phyloP scores from a whole-genome alignment of 257 asterid genomes.

The Linderniella brevidens region DNA sequence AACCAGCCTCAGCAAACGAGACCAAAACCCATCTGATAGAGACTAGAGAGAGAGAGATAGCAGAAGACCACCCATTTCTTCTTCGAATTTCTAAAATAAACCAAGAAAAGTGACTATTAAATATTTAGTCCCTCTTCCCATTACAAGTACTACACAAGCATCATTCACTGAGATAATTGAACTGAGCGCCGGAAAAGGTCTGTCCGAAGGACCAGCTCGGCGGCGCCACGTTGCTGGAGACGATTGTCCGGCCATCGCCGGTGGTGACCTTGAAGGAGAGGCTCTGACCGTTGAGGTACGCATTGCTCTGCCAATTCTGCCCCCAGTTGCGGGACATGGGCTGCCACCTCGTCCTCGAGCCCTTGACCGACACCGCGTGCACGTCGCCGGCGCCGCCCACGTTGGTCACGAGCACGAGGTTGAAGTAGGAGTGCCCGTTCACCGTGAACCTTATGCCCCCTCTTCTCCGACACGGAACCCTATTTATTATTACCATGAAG shows the following conservation, averaged over 20 bases:
- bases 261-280: constrained; percentile 77
- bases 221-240: constrained; percentile 58
- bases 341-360: constrained; percentile 70
- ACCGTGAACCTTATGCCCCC: constrained; percentile 86
- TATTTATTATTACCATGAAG: constrained; percentile 8
- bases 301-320: constrained; percentile 79
- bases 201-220: constrained; percentile 77
- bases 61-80: too few relatives aligned
- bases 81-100: too few relatives aligned
- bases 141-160: too few relatives aligned
- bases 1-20: too few relatives aligned
- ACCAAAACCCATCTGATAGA: too few relatives aligned
- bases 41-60: too few relatives aligned
- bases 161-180: constrained; percentile 15
- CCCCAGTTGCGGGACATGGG: constrained; percentile 91
- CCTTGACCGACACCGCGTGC: constrained; percentile 56
- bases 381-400: constrained; percentile 90
- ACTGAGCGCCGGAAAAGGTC: constrained; percentile 69
- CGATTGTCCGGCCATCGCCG: constrained; percentile 50
- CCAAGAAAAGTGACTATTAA: too few relatives aligned
- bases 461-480: constrained; percentile 71
- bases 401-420: constrained; percentile 65
- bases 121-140: too few relatives aligned
- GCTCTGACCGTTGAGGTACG: constrained; percentile 56
- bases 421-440: constrained; percentile 80